These are phyloP conservation scores for Vitis riparia DNA, from an alignment of 164 flowering plant species.

Conservation along the genomic window DNA sequence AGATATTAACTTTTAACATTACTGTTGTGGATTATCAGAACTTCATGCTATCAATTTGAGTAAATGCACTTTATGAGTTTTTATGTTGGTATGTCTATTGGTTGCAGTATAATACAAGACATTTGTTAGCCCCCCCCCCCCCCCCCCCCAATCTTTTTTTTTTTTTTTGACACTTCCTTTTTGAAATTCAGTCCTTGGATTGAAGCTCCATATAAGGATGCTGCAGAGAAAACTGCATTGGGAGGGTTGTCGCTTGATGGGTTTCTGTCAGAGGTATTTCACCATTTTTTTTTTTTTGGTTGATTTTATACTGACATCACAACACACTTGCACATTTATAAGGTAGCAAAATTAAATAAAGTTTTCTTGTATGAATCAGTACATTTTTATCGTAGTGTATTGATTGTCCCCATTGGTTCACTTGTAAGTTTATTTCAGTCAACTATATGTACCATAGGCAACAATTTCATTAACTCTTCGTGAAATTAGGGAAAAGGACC, in stretches of 20 bases:
- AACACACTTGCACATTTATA: background rate
- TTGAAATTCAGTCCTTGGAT: constrained; percentile 71
- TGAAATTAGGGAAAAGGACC: background rate
- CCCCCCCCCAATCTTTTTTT: background rate
- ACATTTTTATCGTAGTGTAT: background rate
- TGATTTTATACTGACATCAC: background rate
- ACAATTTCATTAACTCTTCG: too few relatives aligned
- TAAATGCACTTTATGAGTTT: background rate
- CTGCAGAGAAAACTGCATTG: constrained; percentile 77
- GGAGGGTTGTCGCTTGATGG: constrained; percentile 82
- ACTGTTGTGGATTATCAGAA: background rate
- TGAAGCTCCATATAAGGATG: constrained; percentile 71
- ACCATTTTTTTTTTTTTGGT: background rate
- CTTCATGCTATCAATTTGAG: background rate
- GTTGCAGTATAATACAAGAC: background rate
- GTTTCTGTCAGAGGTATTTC: constrained; percentile 74
- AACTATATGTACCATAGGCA: background rate
- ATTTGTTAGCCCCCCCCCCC: background rate
- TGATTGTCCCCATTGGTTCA: background rate
- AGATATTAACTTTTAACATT: background rate
- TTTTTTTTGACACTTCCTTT: background rate
- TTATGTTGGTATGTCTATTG: background rate
- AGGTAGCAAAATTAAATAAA: background rate
- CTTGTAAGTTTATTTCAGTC: background rate
- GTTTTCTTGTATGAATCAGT: background rate